Percentiles rank a stretch among this genome's conserved stretches.
These are phyloP conservation scores for Saccharomycopsis fibuligera DNA, from an alignment of 805 yeast species.

Conservation along the genomic window DNA sequence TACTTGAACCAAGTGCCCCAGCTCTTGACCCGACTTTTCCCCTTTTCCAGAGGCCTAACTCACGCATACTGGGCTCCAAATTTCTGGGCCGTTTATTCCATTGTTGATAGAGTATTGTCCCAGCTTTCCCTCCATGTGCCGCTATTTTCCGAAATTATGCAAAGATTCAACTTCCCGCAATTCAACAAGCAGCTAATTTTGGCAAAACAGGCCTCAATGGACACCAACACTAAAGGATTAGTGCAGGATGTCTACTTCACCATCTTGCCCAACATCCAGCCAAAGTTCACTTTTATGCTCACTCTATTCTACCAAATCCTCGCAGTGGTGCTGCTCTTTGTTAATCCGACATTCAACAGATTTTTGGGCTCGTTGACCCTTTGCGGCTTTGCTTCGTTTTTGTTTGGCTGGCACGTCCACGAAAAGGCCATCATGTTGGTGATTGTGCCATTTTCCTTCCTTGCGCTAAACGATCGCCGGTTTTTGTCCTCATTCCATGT, in stretches of 20 bases:
- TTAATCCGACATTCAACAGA: conserved; percentile 68
- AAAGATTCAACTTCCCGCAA: conserved; percentile 25
- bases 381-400: conserved; percentile 85
- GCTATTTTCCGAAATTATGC: conserved; percentile 38
- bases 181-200: conserved; percentile 8
- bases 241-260: conserved; percentile 87
- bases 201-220: not conserved
- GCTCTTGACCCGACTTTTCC: conserved; percentile 68
- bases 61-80: conserved; percentile 99
- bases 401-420: conserved; percentile 99
- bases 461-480: conserved; percentile 65
- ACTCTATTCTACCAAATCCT: conserved; percentile 81
- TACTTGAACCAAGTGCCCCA: conserved; percentile 57
- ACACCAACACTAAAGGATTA: conserved; percentile 49
- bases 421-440: conserved; percentile 93
- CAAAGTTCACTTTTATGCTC: conserved; percentile 66
- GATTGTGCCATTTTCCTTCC: conserved; percentile 79
- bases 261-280: conserved; percentile 74
- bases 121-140: conserved; percentile 29
- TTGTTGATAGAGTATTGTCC: conserved; percentile 64
- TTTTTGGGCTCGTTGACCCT: conserved; percentile 80
- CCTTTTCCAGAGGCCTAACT: conserved; percentile 89
- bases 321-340: conserved; percentile 63
- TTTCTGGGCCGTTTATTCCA: conserved; percentile 91
- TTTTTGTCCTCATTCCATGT: conserved; percentile 66